Conservation (phyloP, 2,329 filamentous ascomycete genomes). For the Alternaria viburni region DNA sequence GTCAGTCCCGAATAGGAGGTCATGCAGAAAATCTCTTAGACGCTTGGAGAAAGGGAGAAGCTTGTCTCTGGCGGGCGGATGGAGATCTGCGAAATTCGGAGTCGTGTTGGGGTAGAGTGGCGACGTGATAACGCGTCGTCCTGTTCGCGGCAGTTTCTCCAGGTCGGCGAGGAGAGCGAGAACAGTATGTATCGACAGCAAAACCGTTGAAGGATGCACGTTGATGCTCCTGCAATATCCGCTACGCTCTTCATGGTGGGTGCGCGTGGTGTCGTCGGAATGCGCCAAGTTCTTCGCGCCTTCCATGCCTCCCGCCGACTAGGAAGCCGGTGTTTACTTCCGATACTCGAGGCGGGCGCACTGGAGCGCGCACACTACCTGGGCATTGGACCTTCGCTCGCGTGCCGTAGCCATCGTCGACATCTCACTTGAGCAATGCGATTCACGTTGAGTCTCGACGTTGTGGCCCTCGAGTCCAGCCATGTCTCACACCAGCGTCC, state of each 20-base stretch:
- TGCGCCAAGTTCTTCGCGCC: neutral
- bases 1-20: slow-evolving; percentile 3
- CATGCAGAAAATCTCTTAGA: slow-evolving; percentile 2
- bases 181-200: slow-evolving; percentile 3
- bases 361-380: neutral
- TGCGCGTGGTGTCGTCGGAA: neutral
- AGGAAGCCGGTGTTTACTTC: neutral
- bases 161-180: slow-evolving; percentile 4
- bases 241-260: neutral
- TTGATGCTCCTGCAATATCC: slow-evolving; percentile 9
- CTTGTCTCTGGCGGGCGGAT: slow-evolving; percentile 1
- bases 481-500: slow-evolving; percentile 13
- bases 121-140: slow-evolving; percentile 10
- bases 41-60: slow-evolving; percentile 5
- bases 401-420: neutral
- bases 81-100: slow-evolving; percentile 5
- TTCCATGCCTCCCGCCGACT: neutral
- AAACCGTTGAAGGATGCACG: slow-evolving; percentile 1
- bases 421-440: neutral
- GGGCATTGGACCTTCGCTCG: neutral
- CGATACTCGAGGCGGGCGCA: neutral
- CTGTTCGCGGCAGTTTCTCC: neutral
- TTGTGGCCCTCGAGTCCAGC: slow-evolving; percentile 5
- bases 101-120: slow-evolving; percentile 2
- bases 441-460: neutral